Evolutionary conservation across 108 stramenopile species (phyloP), one percentile per base, ranked within the genome.

Genomic region (Ochromonas danica): DNA sequence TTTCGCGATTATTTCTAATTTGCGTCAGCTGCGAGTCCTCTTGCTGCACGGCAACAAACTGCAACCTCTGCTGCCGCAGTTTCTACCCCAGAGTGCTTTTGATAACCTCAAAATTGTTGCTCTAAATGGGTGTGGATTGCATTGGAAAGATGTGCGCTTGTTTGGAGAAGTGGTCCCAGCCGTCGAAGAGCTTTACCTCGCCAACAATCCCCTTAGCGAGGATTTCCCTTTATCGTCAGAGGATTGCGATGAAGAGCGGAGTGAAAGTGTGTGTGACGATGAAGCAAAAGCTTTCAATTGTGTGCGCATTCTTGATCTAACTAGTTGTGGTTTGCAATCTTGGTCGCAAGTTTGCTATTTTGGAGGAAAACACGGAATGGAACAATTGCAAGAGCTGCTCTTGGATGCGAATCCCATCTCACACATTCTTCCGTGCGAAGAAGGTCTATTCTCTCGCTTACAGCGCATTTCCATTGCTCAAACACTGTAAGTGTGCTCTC

Each of bases 341-440:
- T 92, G 92, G 91, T 63, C 79, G 17, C 90, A 92, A 65, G 83
- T 94, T 39, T 71, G 60, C 38, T 71, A 79, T 40, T 89, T 91
- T 78, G 65, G 79, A 36, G n/a, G n/a, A n/a, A n/a, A n/a, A n/a
- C n/a, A n/a, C n/a, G 61, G 35, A 35, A 71, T 93, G 6, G 89
- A 90, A n/a, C 80, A 57, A 3, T 65, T 93, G 33, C 90, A 92
- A 79, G 84, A 82, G 27, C 88, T 94, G 39, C 87, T 91, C 77
- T 72, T 94, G 22, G 89, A 94, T 78, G 90, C 91, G 78, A 94
- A 94, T 84, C 61, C 80, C 10, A 80, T 94, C 51, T 43, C 83
- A 2, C 42, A 42, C 28, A 84, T 91, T 25, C 40, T 42, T 6
- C 33, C 40, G 36, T 40, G 25, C 42, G 83, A 84, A 36, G 80